Evolutionary conservation across 805 yeast species (phyloP), one percentile per base, ranked within the genome.

Genomic region (Candida ovalis): DNA sequence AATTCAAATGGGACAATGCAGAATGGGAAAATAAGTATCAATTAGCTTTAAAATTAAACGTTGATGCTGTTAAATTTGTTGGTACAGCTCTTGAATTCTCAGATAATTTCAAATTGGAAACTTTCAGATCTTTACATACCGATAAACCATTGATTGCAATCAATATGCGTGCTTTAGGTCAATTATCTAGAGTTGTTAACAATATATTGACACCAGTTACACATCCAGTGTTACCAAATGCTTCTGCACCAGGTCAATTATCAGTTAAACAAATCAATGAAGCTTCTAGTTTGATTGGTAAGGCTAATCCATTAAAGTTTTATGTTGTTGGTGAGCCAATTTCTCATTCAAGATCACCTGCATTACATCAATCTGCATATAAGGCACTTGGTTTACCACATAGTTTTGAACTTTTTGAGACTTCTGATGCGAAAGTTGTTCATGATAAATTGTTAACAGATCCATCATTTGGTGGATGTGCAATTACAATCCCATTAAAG

Each of bases 401-500:
- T 66, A 56, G 60, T 4, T 90, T 91, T 61, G 76, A 68, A 15
- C 73, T 75, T 52, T 81, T 79, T 61, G 96, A 89, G 62, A 81
- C 96, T 1, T 73, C 72, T 19, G 77, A 80, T 56, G 88, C 84
- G 9, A 61, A 63, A 2, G 75, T 73, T 43, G 91, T 88, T 24
- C 72, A 73, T 43, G 69, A 73, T 12, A 67, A 75, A 40, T 63
- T 90, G 46, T 70, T 81, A 49, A 62, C 72, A 33, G 64, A 65
- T 18, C 66, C 78, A 15, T 61, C 70, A 8, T 86, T 94, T 60
- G 98, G 98, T 42, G 99, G 99, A n/a, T 81, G 87, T 52, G 91
- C 96, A 4, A 88, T 94, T 7, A 94, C 99, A 1, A 92, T 92
- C 62, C 99, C 99, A 3, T 73, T 92, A 62, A 94, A 94, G 64